phyloP scores from a whole-genome alignment of 2,329 filamentous ascomycete genomes.

The Penicillium sp. region DNA sequence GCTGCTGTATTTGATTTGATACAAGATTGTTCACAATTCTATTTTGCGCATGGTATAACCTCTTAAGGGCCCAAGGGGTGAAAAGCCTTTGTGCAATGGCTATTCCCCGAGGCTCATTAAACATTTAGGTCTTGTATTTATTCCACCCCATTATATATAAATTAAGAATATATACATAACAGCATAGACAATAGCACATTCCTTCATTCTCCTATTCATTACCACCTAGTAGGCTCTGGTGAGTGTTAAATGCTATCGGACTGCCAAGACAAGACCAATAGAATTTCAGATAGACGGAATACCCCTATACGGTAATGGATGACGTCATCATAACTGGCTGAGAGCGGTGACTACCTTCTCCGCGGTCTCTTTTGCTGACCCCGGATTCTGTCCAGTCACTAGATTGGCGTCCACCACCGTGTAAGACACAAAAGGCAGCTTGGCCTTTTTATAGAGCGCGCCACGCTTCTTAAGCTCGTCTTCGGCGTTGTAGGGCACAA shows the following conservation, averaged over 20 bases:
- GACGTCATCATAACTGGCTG: background rate
- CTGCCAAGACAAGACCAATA: background rate
- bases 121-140: background rate
- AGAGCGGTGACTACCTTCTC: constrained; percentile 13
- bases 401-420: constrained; percentile 15
- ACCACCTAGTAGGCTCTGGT: background rate
- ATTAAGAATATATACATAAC: background rate
- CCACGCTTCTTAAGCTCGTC: constrained; percentile 13
- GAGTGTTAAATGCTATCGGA: background rate
- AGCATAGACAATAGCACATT: background rate
- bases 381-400: constrained; percentile 16
- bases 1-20: background rate
- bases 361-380: constrained; percentile 16
- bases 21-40: background rate
- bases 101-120: background rate
- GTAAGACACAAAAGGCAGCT: constrained; percentile 13
- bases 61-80: background rate
- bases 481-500: constrained; percentile 14
- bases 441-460: constrained; percentile 11
- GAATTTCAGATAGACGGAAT: background rate
- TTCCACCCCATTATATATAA: background rate
- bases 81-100: background rate
- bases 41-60: background rate
- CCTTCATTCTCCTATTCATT: background rate
- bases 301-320: background rate